Percentiles rank a stretch among this genome's conserved stretches.
Evolutionary conservation across 139 green algal species (phyloP).

Genomic region (Picochlorum sp.): DNA sequence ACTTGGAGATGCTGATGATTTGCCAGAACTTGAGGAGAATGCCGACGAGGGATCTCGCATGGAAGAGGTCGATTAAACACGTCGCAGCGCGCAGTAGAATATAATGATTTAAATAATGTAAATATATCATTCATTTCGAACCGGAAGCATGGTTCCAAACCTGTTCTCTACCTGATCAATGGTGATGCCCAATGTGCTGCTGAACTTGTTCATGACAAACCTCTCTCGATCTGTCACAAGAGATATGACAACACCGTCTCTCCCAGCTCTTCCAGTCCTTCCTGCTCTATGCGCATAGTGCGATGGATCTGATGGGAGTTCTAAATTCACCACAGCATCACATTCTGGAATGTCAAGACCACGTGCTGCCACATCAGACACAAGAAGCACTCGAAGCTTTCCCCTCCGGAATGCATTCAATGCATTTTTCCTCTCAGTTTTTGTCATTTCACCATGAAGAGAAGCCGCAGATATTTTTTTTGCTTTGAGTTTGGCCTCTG

Average conservation of each 20-base stretch:
- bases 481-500: conserved; percentile 71
- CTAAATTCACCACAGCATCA: conserved; percentile 85
- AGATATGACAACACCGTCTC: conserved; percentile 58
- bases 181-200: conserved; percentile 39
- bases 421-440: conserved; percentile 54
- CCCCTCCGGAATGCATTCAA: conserved; percentile 65
- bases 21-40: conserved; percentile 90
- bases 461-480: conserved; percentile 56
- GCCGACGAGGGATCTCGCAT: conserved; percentile 91
- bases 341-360: conserved; percentile 83
- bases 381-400: conserved; percentile 65
- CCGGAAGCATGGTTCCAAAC: conserved; percentile 11
- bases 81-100: conserved; percentile 9
- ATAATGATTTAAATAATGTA: background rate
- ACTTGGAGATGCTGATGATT: conserved; percentile 54
- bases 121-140: conserved; percentile 1
- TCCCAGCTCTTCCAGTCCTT: conserved; percentile 57
- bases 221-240: conserved; percentile 49
- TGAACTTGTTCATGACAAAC: conserved; percentile 72
- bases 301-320: conserved; percentile 70
- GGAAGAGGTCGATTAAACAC: conserved; percentile 88
- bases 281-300: conserved; percentile 87
- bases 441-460: conserved; percentile 80
- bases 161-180: conserved; percentile 34
- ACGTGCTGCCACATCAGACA: conserved; percentile 82